Evolutionary conservation across 1,284 basidiomycete genomes (phyloP).

Genomic region (Moesziomyces antarcticus): DNA sequence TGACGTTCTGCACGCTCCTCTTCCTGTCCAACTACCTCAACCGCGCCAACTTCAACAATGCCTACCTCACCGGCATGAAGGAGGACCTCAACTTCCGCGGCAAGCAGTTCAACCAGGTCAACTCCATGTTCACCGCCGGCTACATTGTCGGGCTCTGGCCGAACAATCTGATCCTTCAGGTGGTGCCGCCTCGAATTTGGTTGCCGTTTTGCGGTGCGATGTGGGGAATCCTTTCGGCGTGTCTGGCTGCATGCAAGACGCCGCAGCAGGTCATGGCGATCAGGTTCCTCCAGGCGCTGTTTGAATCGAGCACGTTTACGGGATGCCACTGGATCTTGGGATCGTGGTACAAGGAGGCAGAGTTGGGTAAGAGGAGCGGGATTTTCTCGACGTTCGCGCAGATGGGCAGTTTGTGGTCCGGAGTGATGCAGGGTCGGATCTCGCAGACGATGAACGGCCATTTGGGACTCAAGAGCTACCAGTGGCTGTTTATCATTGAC

Average conservation of each 20-base stretch:
- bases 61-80: conserved; percentile 82
- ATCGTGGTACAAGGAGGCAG: conserved; percentile 78
- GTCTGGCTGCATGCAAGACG: conserved; percentile 38
- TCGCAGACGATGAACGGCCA: conserved; percentile 74
- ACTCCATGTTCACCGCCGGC: conserved; percentile 69
- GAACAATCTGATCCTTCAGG: conserved; percentile 64
- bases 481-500: conserved; percentile 80
- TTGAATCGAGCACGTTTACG: conserved; percentile 73
- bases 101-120: conserved; percentile 74
- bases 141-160: conserved; percentile 61
- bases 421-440: conserved; percentile 77
- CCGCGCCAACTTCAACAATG: conserved; percentile 49
- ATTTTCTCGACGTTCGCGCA: conserved; percentile 78
- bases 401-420: conserved; percentile 74
- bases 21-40: conserved; percentile 54
- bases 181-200: conserved; percentile 56
- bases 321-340: conserved; percentile 76
- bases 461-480: conserved; percentile 75
- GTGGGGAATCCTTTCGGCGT: conserved; percentile 56
- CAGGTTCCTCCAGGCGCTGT: conserved; percentile 79
- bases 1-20: conserved; percentile 46
- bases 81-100: conserved; percentile 79
- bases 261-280: conserved; percentile 75
- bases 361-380: conserved; percentile 78
- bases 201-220: conserved; percentile 50